phyloP scores from a whole-genome alignment of 108 stramenopile genomes.

The Cyclotella atomus region DNA sequence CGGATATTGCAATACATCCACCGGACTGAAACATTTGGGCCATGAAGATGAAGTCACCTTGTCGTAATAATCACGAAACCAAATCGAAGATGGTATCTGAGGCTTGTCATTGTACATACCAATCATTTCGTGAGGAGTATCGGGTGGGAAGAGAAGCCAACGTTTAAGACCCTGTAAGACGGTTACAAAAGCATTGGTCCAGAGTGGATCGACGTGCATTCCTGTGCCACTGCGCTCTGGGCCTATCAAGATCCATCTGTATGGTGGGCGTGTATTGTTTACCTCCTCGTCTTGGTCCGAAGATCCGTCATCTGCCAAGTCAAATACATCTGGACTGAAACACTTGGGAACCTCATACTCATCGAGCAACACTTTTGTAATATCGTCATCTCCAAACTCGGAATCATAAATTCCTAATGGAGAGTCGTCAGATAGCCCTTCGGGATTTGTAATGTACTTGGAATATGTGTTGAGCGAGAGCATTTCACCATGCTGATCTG shows the following conservation, averaged over 20 bases:
- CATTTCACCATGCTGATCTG: slow-evolving; percentile 82
- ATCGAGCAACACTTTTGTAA: slow-evolving; percentile 46
- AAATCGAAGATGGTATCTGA: slow-evolving; percentile 73
- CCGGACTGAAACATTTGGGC: slow-evolving; percentile 54
- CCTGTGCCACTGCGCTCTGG: slow-evolving; percentile 83
- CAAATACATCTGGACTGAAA: slow-evolving; percentile 80
- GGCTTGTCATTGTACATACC: slow-evolving; percentile 64
- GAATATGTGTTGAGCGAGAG: slow-evolving; percentile 69
- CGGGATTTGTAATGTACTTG: slow-evolving; percentile 65
- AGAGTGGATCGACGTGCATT: slow-evolving; percentile 84
- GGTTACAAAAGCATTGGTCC: slow-evolving; percentile 88
- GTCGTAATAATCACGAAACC: slow-evolving; percentile 70
- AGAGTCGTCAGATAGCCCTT: slow-evolving; percentile 73
- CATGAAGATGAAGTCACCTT: slow-evolving; percentile 46
- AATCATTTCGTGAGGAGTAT: slow-evolving; percentile 54
- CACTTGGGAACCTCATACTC: slow-evolving; percentile 78
- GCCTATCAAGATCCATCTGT: slow-evolving; percentile 86
- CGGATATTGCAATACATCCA: slow-evolving; percentile 76
- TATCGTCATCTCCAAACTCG: slow-evolving; percentile 62
- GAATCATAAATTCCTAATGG: slow-evolving; percentile 88
- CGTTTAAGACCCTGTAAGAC: slow-evolving; percentile 78
- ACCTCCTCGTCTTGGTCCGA: slow-evolving; percentile 11
- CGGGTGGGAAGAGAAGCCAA: slow-evolving; percentile 86
- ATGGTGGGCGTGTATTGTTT: slow-evolving; percentile 61
- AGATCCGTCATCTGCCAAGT: slow-evolving; percentile 29